Conservation (phyloP, 1,139 yeast species). For the Taphrina pruni region DNA sequence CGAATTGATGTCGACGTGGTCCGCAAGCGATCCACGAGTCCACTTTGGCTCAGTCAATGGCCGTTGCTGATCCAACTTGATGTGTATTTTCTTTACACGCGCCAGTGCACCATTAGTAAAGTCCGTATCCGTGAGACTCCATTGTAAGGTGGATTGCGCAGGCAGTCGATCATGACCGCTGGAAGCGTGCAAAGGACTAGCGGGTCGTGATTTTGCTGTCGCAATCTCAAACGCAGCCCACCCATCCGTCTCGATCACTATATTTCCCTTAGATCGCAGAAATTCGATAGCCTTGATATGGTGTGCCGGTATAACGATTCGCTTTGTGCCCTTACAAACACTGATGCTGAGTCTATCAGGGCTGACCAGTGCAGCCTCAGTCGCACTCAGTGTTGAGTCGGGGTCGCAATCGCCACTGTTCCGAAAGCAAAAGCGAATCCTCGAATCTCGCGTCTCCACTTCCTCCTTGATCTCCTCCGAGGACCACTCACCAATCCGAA, state of each 20-base stretch:
- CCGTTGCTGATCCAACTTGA: constrained; percentile 46
- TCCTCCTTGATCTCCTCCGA: constrained; percentile 45
- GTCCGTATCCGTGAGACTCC: constrained; percentile 45
- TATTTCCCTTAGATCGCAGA: constrained; percentile 46
- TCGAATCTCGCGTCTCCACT: constrained; percentile 45
- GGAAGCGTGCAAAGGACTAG: not conserved
- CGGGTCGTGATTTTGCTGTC: not conserved
- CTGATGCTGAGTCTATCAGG: constrained; percentile 48
- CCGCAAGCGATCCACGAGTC: constrained; percentile 48
- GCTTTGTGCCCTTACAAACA: constrained; percentile 46
- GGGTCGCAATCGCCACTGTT: constrained; percentile 36
- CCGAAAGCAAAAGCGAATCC: constrained; percentile 41
- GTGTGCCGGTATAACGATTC: constrained; percentile 48
- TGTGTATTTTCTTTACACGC: constrained; percentile 45
- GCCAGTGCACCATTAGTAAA: constrained; percentile 47
- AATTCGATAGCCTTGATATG: constrained; percentile 46
- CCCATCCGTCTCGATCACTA: constrained; percentile 45
- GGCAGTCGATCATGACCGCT: constrained; percentile 26
- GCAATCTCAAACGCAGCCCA: constrained; percentile 48
- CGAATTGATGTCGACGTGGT: constrained; percentile 47
- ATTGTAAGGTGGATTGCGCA: not conserved
- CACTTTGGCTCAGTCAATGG: constrained; percentile 49
- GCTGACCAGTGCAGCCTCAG: constrained; percentile 47
- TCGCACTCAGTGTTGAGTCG: constrained; percentile 42
- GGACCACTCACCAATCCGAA: constrained; percentile 47